Evolutionary conservation across 306 rosid genomes (phyloP), one percentile per base, ranked within the genome.

Genomic region (Abrus pulchellus): DNA sequence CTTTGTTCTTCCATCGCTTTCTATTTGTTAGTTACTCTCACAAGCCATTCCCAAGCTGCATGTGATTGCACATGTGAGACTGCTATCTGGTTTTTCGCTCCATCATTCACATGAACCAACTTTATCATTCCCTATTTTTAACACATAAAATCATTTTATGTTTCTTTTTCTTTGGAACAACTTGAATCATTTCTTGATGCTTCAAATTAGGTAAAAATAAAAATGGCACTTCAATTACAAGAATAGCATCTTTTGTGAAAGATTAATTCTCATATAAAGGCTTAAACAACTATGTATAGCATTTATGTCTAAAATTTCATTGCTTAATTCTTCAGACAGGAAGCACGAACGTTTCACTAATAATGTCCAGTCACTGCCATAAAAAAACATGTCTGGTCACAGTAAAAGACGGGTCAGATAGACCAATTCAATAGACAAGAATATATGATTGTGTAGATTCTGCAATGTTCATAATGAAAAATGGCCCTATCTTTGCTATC

Each of bases 41-140:
- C 14, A 48, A 47, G 6, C 55, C 45, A 53, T 68, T 40, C 47
- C 38, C 13, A 62, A 73, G 56, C 64, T 36, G 43, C 86, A 86
- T 77, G 90, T 82, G 86, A 88, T 1, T 67, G 68, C 89, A 82
- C 88, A 77, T 86, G 88, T 65, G 75, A 77, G 20, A n/a, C 52
- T 54, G 36, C 48, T 32, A 28, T 32, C 20, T 45, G 27, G 73
- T 75, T 70, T 80, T 34, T 86, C 82, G 5, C 80, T 14, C 70
- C 10, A 27, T 77, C 65, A 60, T 65, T 86, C 86, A 86, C 86
- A 83, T 82, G 87, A 66, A 20, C 3, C 5, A 60, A 20, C 20
- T 29, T 13, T 29, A 50, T 8, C 43, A 27, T 27, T 40, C 74
- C 53, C 84, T 40, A 1, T 3, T 49, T 49, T 60, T 30, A 5